A percentile compares a stretch with the other conserved stretches of the same genome.
phyloP scores from a whole-genome alignment of 2,329 filamentous ascomycete species.

The Aspergillus fructus region DNA sequence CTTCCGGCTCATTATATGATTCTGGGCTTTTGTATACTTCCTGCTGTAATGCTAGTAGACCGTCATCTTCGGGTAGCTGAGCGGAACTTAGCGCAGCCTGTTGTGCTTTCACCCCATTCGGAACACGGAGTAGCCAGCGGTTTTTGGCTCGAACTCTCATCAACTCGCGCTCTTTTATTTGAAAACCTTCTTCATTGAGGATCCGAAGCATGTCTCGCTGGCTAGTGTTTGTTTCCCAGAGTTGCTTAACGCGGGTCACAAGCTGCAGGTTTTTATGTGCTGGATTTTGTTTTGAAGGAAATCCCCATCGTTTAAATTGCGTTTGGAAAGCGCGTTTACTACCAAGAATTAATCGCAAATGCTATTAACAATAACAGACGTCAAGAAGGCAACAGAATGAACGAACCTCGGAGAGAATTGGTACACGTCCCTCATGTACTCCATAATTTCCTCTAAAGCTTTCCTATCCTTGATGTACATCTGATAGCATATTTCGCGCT shows the following conservation, averaged over 20 bases:
- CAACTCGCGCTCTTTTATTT: slow-evolving; percentile 69
- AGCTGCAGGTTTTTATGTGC: slow-evolving; percentile 68
- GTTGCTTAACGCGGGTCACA: slow-evolving; percentile 67
- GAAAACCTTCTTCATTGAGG: slow-evolving; percentile 69
- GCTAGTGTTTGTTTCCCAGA: slow-evolving; percentile 73
- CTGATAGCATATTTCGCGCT: slow-evolving; percentile 63
- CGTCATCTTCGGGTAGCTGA: slow-evolving; percentile 35
- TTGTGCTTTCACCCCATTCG: slow-evolving; percentile 57
- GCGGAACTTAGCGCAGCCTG: slow-evolving; percentile 25
- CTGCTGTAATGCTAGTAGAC: slow-evolving; percentile 39
- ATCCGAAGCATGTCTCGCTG: slow-evolving; percentile 73
- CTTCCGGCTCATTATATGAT: slow-evolving; percentile 28
- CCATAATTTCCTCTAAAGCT: slow-evolving; percentile 71
- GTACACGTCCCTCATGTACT: slow-evolving; percentile 64
- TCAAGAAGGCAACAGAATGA: background rate
- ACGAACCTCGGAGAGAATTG: slow-evolving; percentile 69
- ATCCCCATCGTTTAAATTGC: slow-evolving; percentile 76
- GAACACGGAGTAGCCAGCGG: slow-evolving; percentile 64
- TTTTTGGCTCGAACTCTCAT: slow-evolving; percentile 69
- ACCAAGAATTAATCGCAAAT: background rate
- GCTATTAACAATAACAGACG: slow-evolving; percentile 4
- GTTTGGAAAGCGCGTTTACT: slow-evolving; percentile 73
- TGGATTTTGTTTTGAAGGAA: slow-evolving; percentile 71
- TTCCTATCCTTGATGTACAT: slow-evolving; percentile 77
- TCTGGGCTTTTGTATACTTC: slow-evolving; percentile 37